These are phyloP conservation scores for Chondrus crispus DNA, from an alignment of 23 red algal species.

Conservation along the genomic window DNA sequence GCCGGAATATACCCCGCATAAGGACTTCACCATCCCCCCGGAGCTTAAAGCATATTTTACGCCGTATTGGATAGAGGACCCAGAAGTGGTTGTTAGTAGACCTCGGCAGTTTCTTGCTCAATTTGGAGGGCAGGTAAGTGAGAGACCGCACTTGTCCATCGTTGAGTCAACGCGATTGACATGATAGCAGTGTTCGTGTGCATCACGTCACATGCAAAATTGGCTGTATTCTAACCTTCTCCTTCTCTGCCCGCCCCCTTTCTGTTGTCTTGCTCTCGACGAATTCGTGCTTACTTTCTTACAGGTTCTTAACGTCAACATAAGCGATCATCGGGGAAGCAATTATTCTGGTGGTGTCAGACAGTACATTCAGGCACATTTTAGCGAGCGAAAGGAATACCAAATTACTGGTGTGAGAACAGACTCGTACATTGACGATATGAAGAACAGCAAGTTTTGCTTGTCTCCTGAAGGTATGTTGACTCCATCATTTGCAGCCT, in stretches of 20 bases:
- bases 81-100: not conserved
- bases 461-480: slow-evolving; percentile 61
- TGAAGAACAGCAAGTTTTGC: slow-evolving; percentile 54
- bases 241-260: too few species aligned
- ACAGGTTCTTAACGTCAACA: slow-evolving; percentile 18
- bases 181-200: too few species aligned
- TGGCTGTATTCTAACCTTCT: too few species aligned
- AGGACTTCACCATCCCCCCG: slow-evolving; percentile 61
- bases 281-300: not conserved
- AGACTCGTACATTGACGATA: slow-evolving; percentile 41
- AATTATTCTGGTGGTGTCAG: slow-evolving; percentile 66
- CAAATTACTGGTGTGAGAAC: slow-evolving; percentile 48
- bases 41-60: slow-evolving; percentile 37
- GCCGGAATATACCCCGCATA: slow-evolving; percentile 60
- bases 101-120: slow-evolving; percentile 34
- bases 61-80: slow-evolving; percentile 17
- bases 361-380: slow-evolving; percentile 29
- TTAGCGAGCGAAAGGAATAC: slow-evolving; percentile 33
- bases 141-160: not conserved
- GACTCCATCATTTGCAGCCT: not conserved
- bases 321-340: slow-evolving; percentile 49
- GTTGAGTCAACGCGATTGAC: too few species aligned
- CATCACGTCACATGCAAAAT: too few species aligned
- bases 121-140: slow-evolving; percentile 61
- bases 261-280: too few species aligned